Base-by-base conservation (phyloP, 2,329 filamentous ascomycete species). In the Helotiales sp. region DNA sequence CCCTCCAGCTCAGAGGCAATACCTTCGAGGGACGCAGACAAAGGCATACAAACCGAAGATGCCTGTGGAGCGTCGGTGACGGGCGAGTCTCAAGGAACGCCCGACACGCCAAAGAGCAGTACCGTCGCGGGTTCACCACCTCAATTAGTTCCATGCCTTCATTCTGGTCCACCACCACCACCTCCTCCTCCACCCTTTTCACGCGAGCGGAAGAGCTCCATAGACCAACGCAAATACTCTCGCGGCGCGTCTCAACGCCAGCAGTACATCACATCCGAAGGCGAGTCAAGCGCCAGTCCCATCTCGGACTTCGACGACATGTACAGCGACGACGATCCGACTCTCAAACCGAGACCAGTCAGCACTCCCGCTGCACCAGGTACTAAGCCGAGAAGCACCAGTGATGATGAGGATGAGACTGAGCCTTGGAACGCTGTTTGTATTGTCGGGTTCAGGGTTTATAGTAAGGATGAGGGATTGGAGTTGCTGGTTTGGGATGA, bases 221-320 rank as follows among this genome's bases (percentile, higher is more conserved):
- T 37, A 30, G 37, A 43, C 11, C 63, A 49, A 1, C 30, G 24
- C 55, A 32, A 49, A 22, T 32, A 43, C 55, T 40, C 43, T 22
- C 55, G 30, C 4, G 11, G 8, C 24, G 8, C 28, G 17, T 15
- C 26, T 7, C 58, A 80, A 81, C 66, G 80, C 20, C 57, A 61
- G 10, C 58, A 71, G 26, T 71, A 72, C 40, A 65, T 73, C 20
- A 68, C 63, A 20, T 85, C 84, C 0, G 84, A 84, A 6, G 82
- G 82, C 37, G 83, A 88, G 63, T 87, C 86, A 0, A 88, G 86
- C 0, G 87, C 88, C 52, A 87, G 85, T 6, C 87, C 87, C 0
- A 81, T 89, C 1, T 82, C 84, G 40, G 86, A 89, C 68, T 88
- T 83, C 81, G 86, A 89, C 70, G 81, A 84, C 70, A 80, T 87